Conservation (phyloP, 805 yeast species). For the Saccharomycopsis guyanensis region DNA sequence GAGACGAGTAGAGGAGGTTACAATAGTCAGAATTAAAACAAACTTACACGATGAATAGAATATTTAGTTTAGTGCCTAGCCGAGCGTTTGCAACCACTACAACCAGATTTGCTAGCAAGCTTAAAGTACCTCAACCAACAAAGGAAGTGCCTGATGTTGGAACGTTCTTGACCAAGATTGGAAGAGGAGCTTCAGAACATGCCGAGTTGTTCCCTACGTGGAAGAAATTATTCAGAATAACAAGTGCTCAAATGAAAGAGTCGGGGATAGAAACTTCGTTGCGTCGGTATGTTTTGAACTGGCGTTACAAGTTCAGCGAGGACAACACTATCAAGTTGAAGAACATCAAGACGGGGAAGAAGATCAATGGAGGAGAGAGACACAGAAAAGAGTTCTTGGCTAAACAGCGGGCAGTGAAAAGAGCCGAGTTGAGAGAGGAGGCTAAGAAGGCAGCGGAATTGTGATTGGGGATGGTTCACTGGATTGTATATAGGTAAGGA, state of each 20-base stretch:
- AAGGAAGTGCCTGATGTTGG: slow-evolving; percentile 56
- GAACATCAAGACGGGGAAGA: slow-evolving; percentile 60
- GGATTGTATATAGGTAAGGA: too few relatives aligned
- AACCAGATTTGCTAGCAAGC: background rate
- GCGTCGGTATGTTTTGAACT: slow-evolving; percentile 65
- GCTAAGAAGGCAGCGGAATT: background rate
- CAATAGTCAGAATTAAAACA: background rate
- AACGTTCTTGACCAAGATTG: slow-evolving; percentile 69
- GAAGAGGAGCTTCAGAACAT: slow-evolving; percentile 65
- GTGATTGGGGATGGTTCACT: too few relatives aligned
- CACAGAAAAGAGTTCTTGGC: slow-evolving; percentile 62
- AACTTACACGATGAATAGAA: background rate
- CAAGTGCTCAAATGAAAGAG: slow-evolving; percentile 53
- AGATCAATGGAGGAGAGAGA: slow-evolving; percentile 83
- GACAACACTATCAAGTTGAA: slow-evolving; percentile 34
- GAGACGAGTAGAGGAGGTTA: background rate
- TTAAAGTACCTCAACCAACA: slow-evolving; percentile 42
- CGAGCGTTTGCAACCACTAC: slow-evolving; percentile 10
- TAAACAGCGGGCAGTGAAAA: slow-evolving; percentile 46
- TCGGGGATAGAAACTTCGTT: slow-evolving; percentile 68
- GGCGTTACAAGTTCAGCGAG: slow-evolving; percentile 51
- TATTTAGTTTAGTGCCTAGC: slow-evolving; percentile 1
- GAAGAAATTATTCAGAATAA: slow-evolving; percentile 55
- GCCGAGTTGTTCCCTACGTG: slow-evolving; percentile 65
- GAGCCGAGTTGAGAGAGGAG: slow-evolving; percentile 30